Conservation (phyloP, 2,329 filamentous ascomycete genomes). For the Aspergillus persii region DNA sequence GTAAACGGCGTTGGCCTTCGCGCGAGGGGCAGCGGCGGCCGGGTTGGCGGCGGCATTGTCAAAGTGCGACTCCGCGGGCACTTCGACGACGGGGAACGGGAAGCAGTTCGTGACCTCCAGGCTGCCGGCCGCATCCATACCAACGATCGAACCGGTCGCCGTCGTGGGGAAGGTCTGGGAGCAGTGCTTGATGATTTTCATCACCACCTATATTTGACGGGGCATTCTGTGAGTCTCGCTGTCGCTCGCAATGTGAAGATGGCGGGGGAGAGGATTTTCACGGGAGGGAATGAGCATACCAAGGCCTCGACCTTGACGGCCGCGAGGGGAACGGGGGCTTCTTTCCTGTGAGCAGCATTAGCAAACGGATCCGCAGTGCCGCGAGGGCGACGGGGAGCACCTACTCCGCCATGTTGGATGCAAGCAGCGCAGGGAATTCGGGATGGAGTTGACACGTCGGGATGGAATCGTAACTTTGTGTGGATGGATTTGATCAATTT, state of each 20-base stretch:
- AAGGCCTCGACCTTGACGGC: conserved; percentile 92
- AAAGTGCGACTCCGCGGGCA: conserved; percentile 69
- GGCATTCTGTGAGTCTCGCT: conserved; percentile 25
- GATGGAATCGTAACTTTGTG: conserved; percentile 26
- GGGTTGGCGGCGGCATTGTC: conserved; percentile 65
- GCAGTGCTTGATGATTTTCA: conserved; percentile 98
- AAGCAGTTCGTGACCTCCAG: conserved; percentile 95
- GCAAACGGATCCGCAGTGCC: not conserved
- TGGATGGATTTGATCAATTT: conserved; percentile 33
- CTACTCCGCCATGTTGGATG: conserved; percentile 35
- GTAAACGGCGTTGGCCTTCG: conserved; percentile 85
- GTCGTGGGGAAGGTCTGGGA: conserved; percentile 82
- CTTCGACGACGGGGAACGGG: conserved; percentile 82
- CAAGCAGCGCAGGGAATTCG: conserved; percentile 19
- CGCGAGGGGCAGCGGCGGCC: conserved; percentile 83
- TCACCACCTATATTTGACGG: conserved; percentile 68
- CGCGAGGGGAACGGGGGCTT: conserved; percentile 70
- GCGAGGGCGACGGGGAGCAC: conserved; percentile 1
- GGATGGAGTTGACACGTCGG: conserved; percentile 15
- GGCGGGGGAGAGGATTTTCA: conserved; percentile 30
- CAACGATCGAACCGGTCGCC: conserved; percentile 86
- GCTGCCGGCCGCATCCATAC: conserved; percentile 79
- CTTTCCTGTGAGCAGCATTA: conserved; percentile 51
- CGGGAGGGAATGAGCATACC: conserved; percentile 55
- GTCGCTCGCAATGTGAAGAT: conserved; percentile 10